Percentiles rank a stretch among this genome's conserved stretches.
Conservation (phyloP, 1,284 basidiomycete species). For the Volvariella surrecta region DNA sequence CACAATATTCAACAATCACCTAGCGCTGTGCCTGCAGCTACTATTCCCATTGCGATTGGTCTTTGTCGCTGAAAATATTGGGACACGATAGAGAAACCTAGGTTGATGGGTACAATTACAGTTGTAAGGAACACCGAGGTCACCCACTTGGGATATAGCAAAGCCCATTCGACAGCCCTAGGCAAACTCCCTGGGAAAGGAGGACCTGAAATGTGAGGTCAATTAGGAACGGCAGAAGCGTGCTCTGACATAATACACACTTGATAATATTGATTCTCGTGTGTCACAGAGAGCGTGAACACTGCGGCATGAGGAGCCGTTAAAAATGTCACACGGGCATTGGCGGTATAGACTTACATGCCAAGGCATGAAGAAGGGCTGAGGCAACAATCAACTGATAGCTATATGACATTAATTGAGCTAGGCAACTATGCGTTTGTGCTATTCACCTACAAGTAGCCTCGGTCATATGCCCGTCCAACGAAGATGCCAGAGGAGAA, state of each 20-base stretch:
- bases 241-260: constrained; percentile 12
- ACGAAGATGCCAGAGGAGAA: constrained; percentile 9
- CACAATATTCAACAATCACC: constrained; percentile 9
- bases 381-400: constrained; percentile 20
- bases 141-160: constrained; percentile 7
- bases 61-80: constrained; percentile 13
- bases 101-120: constrained; percentile 13
- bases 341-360: constrained; percentile 8
- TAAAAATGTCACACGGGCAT: no score
- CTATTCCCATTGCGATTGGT: constrained; percentile 12
- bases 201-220: constrained; percentile 8
- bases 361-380: constrained; percentile 11
- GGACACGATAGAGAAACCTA: constrained; percentile 13
- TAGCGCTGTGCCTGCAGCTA: constrained; percentile 9
- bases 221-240: no score
- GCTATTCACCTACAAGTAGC: constrained; percentile 12
- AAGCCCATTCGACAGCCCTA: constrained; percentile 5
- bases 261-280: constrained; percentile 9
- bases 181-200: constrained; percentile 7
- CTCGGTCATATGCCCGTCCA: constrained; percentile 11
- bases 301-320: no score
- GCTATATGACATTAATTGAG: constrained; percentile 9
- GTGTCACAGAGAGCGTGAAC: constrained; percentile 9
- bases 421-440: not conserved
- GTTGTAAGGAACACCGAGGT: constrained; percentile 17